phyloP scores from a whole-genome alignment of 2,329 filamentous ascomycete genomes.

The Uncinocarpus reesii region DNA sequence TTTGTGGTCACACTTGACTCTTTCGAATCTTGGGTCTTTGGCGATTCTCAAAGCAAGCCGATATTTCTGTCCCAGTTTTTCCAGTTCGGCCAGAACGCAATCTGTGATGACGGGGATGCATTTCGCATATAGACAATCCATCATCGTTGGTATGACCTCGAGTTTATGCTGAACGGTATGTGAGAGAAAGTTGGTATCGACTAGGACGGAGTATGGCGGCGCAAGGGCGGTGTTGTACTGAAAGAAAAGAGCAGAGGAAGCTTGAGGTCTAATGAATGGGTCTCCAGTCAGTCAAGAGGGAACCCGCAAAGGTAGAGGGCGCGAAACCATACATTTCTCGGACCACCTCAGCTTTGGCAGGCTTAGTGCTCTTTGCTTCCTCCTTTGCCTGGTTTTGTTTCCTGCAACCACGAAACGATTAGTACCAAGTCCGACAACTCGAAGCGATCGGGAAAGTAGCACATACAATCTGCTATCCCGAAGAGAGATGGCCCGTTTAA shows the following conservation, averaged over 20 bases:
- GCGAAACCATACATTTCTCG: slow-evolving; percentile 53
- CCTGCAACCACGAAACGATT: slow-evolving; percentile 16
- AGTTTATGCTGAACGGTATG: slow-evolving; percentile 89
- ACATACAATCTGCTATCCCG: slow-evolving; percentile 59
- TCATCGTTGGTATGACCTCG: slow-evolving; percentile 74
- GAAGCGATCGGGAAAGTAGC: not conserved
- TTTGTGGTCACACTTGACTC: slow-evolving; percentile 81
- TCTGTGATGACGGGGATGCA: slow-evolving; percentile 79
- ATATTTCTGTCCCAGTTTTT: slow-evolving; percentile 84
- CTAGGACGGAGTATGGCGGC: slow-evolving; percentile 68
- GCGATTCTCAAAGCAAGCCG: slow-evolving; percentile 76
- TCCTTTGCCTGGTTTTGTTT: slow-evolving; percentile 63
- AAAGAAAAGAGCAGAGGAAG: slow-evolving; percentile 77
- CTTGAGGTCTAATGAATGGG: slow-evolving; percentile 50
- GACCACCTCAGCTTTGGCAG: slow-evolving; percentile 54
- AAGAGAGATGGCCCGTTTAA: slow-evolving; percentile 74
- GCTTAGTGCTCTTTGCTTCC: slow-evolving; percentile 44
- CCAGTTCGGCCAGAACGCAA: slow-evolving; percentile 73
- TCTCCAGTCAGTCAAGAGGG: slow-evolving; percentile 6
- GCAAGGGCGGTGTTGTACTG: slow-evolving; percentile 76
- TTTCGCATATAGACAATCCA: slow-evolving; percentile 89
- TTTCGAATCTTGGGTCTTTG: slow-evolving; percentile 76
- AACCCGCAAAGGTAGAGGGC: not conserved
- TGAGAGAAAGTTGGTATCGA: slow-evolving; percentile 84
- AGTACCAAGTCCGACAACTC: not conserved